Conservation (phyloP, 139 green algal genomes). For the Edaphochlamys debaryana region DNA sequence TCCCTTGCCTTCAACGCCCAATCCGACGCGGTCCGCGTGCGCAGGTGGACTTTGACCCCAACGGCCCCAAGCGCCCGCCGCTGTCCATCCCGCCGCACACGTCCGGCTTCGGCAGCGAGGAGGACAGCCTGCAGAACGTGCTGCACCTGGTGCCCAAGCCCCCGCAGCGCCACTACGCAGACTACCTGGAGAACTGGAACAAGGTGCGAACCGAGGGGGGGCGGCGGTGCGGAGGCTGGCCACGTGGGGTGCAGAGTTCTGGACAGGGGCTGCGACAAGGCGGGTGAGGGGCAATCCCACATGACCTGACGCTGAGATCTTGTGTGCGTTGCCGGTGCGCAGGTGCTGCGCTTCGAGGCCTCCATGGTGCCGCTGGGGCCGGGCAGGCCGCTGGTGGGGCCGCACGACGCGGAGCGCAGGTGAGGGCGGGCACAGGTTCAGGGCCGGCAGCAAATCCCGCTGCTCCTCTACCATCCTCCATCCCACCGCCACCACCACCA, state of each 20-base stretch:
- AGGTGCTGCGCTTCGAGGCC: conserved; percentile 50
- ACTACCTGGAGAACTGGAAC: conserved; percentile 55
- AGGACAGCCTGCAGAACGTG: conserved; percentile 64
- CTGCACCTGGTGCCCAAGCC: conserved; percentile 51
- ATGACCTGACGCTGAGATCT: too few relatives aligned
- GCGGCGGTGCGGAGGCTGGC: not conserved
- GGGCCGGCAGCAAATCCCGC: too few relatives aligned
- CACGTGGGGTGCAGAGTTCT: not conserved
- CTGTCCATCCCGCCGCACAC: conserved; percentile 44
- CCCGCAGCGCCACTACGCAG: conserved; percentile 30
- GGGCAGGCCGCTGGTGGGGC: conserved; percentile 36
- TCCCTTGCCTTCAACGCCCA: too few relatives aligned
- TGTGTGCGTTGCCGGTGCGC: not conserved
- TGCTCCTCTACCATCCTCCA: too few relatives aligned
- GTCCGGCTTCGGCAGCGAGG: conserved; percentile 50
- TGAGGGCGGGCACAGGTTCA: not conserved
- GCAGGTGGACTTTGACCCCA: conserved; percentile 54
- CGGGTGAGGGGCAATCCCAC: too few relatives aligned
- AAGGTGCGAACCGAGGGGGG: conserved; percentile 7
- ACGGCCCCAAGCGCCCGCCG: conserved; percentile 41
- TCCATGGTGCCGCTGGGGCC: conserved; percentile 34
- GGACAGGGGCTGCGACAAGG: too few relatives aligned
- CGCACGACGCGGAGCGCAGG: conserved; percentile 47
- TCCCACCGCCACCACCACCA: too few relatives aligned
- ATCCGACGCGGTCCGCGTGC: too few relatives aligned